Evolutionary conservation across 2,329 filamentous ascomycete species (phyloP), one percentile per base, ranked within the genome.

Genomic region (Botrytis sinoallii): DNA sequence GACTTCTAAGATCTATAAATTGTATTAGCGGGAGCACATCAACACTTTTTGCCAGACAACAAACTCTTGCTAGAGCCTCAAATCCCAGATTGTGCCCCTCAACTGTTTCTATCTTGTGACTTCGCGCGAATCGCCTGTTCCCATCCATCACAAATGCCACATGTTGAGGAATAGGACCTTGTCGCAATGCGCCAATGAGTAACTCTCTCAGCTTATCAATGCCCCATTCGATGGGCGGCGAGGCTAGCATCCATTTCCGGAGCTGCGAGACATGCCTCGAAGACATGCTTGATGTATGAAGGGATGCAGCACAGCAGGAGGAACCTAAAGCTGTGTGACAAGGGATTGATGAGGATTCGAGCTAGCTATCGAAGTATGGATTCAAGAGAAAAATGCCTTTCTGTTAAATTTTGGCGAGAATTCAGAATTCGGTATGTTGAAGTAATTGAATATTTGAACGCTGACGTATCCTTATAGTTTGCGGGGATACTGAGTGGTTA

Each of bases 91-190:
- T 95, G 82, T 99, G 96, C 38, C 96, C 96, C 83, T 99, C 95
- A 48, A 98, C 91, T 0, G 95, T 97, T 85, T 99, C 96, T 82
- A 99, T 97, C 77, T 95, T 91, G 84, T 96, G 94, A 76, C 88
- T 92, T 75, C 93, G 89, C 22, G 96, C 96, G 85, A 97, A 99
- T 64, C 96, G 92, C 79, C 96, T 87, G 84, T 99, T 99, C 73
- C 96, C 96, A 82, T 99, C 96, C 96, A 99, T 99, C 79, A 98
- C 95, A 81, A 99, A 99, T n/a, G 96, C 96, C 75, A 99, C 90
- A 89, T 99, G 96, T 80, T 94, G 91, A 16, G 96, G 96, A 72
- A 99, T 92, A 2, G 94, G 94, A 0, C 96, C 96, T 83, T 98
- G 95, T 80, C 91, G 91, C 71, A 98, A 85, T 68, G 95, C 92